These are phyloP conservation scores for Didymella segeticola DNA, from an alignment of 2,329 filamentous ascomycete species.

Conservation along the genomic window DNA sequence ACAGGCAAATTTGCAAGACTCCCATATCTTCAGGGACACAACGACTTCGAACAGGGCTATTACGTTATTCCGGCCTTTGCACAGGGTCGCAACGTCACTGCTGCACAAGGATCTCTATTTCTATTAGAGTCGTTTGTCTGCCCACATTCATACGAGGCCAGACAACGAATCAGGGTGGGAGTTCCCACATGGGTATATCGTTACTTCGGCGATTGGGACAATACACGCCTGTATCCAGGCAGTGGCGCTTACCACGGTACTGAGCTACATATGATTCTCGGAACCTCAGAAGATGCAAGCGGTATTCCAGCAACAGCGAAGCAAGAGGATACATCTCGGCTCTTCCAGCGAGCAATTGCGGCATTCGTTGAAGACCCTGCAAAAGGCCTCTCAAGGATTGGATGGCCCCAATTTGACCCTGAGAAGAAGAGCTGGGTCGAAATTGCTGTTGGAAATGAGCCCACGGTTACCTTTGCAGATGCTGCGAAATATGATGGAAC, in stretches of 20 bases:
- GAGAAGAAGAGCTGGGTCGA: constrained; percentile 18
- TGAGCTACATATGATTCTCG: constrained; percentile 34
- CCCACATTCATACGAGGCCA: constrained; percentile 19
- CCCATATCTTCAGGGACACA: constrained; percentile 29
- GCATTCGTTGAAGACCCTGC: constrained; percentile 26
- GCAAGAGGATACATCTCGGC: constrained; percentile 20
- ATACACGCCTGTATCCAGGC: constrained; percentile 27
- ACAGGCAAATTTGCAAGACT: constrained; percentile 21
- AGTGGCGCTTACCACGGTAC: constrained; percentile 33
- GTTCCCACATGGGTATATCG: constrained; percentile 28
- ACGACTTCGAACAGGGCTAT: constrained; percentile 29
- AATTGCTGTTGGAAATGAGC: constrained; percentile 17
- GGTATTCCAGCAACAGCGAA: constrained; percentile 15
- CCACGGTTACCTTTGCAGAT: constrained; percentile 14
- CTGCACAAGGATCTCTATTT: constrained; percentile 18
- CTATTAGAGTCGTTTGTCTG: constrained; percentile 27
- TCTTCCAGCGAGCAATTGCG: constrained; percentile 28
- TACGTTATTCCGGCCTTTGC: constrained; percentile 28
- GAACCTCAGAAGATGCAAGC: constrained; percentile 25
- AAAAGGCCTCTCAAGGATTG: constrained; percentile 19
- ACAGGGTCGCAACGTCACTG: constrained; percentile 26
- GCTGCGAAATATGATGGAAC: constrained; percentile 15
- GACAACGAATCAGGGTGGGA: constrained; percentile 8
- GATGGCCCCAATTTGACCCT: constrained; percentile 24
- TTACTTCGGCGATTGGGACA: constrained; percentile 31